Evolutionary conservation across 306 rosid species (phyloP).

Genomic region (Vachellia collinsii): DNA sequence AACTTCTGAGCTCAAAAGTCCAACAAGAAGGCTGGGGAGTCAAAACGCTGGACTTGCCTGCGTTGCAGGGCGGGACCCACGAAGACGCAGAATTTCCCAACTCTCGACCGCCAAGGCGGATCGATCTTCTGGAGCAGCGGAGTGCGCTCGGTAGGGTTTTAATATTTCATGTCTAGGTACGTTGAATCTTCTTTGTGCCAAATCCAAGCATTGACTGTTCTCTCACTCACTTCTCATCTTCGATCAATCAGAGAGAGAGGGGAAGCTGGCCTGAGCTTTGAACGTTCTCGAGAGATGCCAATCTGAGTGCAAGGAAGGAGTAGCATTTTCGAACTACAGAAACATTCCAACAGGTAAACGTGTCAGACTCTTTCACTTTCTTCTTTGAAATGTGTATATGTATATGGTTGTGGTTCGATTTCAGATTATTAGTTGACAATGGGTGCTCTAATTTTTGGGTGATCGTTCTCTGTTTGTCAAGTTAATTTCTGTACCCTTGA

Average conservation of each 20-base stretch:
- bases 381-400: background rate
- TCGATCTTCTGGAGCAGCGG: background rate
- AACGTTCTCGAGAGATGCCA: background rate
- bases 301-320: background rate
- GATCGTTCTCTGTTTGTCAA: background rate
- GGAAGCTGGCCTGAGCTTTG: background rate
- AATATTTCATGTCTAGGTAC: background rate
- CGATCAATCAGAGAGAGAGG: background rate
- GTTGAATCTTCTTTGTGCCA: background rate
- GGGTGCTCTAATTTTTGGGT: background rate
- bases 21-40: background rate
- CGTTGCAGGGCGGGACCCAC: background rate
- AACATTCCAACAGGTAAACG: background rate
- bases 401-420: background rate
- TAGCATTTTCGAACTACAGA: background rate
- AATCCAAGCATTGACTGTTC: background rate
- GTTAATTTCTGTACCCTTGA: background rate
- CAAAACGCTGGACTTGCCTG: background rate
- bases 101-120: background rate
- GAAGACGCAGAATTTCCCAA: background rate
- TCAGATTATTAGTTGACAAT: background rate
- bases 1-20: no score
- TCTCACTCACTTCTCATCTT: background rate
- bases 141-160: background rate
- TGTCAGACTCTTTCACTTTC: background rate